These are phyloP conservation scores for Russula emetica DNA, from an alignment of 768 basidiomycete species.

Conservation along the genomic window DNA sequence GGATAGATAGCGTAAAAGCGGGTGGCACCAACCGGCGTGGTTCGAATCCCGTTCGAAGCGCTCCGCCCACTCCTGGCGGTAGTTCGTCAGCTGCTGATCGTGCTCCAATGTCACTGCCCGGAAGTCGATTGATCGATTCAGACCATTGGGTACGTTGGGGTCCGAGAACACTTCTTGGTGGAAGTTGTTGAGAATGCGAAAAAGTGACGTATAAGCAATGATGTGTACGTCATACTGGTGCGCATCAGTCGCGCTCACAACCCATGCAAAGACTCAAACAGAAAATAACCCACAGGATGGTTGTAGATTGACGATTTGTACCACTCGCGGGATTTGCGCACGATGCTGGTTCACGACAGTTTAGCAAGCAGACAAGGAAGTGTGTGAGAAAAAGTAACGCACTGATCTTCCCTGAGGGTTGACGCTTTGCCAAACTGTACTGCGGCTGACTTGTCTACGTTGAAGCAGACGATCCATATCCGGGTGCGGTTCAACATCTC, in stretches of 20 bases:
- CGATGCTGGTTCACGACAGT: constrained; percentile 13
- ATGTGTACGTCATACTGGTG: constrained; percentile 26
- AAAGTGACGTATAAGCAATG: constrained; percentile 23
- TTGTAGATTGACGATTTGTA: constrained; percentile 26
- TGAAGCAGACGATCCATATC: constrained; percentile 87
- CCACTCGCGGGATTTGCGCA: constrained; percentile 24
- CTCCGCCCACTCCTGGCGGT: constrained; percentile 25
- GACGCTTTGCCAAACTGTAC: constrained; percentile 86
- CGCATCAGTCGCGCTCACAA: neutral
- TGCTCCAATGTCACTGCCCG: constrained; percentile 23
- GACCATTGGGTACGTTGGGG: constrained; percentile 17
- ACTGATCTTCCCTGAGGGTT: constrained; percentile 71
- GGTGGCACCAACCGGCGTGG: constrained; percentile 14
- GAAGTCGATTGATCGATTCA: constrained; percentile 27
- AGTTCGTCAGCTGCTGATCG: constrained; percentile 14
- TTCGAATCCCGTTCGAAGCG: constrained; percentile 25
- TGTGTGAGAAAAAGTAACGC: constrained; percentile 46
- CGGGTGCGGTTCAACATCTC: constrained; percentile 88
- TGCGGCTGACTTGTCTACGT: constrained; percentile 84
- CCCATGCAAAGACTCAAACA: neutral
- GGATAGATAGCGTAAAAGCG: neutral
- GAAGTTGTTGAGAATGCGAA: constrained; percentile 27
- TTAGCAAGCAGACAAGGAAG: neutral
- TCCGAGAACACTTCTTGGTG: constrained; percentile 27
- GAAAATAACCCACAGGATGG: constrained; percentile 14